A percentile compares a stretch with the other conserved stretches of the same genome.
Evolutionary conservation across 768 basidiomycete species (phyloP).

Genomic region (Hericium rajendrae): DNA sequence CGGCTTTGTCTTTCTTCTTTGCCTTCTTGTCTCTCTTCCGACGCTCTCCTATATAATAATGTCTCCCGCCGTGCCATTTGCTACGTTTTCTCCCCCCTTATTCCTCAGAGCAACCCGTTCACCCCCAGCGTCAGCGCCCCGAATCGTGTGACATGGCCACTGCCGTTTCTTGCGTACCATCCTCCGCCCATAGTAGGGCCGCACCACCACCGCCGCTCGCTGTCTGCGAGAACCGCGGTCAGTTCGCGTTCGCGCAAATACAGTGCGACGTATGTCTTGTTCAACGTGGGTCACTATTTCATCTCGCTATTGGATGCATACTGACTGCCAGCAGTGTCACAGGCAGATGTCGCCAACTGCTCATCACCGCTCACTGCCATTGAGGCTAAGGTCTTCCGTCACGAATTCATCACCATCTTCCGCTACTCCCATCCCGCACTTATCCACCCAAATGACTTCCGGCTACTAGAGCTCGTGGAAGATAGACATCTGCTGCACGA

Average conservation of each 20-base stretch:
- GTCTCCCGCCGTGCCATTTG: too few species aligned
- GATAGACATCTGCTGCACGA: slow-evolving; percentile 22
- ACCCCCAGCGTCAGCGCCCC: too few species aligned
- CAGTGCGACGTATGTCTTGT: slow-evolving; percentile 16
- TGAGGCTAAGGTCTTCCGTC: slow-evolving; percentile 25
- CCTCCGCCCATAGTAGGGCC: not conserved
- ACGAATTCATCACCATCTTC: slow-evolving; percentile 32
- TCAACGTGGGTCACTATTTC: slow-evolving; percentile 8
- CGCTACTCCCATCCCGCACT: slow-evolving; percentile 25
- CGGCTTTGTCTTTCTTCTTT: too few species aligned
- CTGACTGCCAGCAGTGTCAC: slow-evolving; percentile 1
- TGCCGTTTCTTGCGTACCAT: not conserved
- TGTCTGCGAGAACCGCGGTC: not conserved
- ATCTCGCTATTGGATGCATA: not conserved
- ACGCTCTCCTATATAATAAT: too few species aligned
- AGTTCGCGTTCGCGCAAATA: slow-evolving; percentile 16
- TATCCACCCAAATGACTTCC: slow-evolving; percentile 27
- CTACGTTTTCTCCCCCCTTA: too few species aligned
- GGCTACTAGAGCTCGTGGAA: slow-evolving; percentile 24
- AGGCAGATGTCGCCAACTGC: slow-evolving; percentile 7
- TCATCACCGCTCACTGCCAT: slow-evolving; percentile 22
- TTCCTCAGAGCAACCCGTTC: too few species aligned
- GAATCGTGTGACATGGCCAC: not conserved
- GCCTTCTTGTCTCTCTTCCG: too few species aligned
- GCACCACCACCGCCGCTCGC: not conserved